A percentile compares a stretch with the other conserved stretches of the same genome.
Conservation (phyloP, 164 flowering plant genomes). For the Cinnamomum micranthum region DNA sequence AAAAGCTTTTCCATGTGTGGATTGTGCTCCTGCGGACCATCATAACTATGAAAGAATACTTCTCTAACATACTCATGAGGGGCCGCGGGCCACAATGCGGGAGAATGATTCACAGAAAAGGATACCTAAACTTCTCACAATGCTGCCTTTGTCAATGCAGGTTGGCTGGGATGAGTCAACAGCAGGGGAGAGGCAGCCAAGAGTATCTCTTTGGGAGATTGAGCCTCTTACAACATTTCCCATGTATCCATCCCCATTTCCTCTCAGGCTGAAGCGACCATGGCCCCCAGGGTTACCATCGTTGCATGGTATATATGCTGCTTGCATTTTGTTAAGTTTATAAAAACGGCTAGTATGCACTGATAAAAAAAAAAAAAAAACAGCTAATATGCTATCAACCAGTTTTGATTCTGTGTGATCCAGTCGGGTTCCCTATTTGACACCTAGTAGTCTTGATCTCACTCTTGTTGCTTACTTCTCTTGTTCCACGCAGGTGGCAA, state of each 20-base stretch:
- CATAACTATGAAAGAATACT: too few species aligned
- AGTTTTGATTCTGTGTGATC: background rate
- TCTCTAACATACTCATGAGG: too few species aligned
- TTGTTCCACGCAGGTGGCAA: slow-evolving; percentile 42
- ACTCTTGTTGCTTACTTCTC: background rate
- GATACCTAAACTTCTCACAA: background rate
- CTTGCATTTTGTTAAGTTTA: background rate
- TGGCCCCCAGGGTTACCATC: slow-evolving; percentile 87
- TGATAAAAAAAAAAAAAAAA: too few species aligned
- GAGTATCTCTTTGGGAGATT: slow-evolving; percentile 98
- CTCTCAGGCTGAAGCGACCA: slow-evolving; percentile 88
- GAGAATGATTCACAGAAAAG: background rate
- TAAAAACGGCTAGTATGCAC: background rate
- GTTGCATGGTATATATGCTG: slow-evolving; percentile 46
- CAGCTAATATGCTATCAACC: background rate
- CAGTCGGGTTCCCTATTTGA: background rate
- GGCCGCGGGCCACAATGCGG: too few species aligned
- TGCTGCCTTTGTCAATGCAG: slow-evolving; percentile 30
- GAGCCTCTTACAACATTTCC: slow-evolving; percentile 97
- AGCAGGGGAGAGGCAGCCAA: slow-evolving; percentile 96
- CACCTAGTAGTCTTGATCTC: background rate
- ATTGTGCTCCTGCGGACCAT: background rate
- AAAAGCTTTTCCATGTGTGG: too few species aligned
- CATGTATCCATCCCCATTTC: slow-evolving; percentile 92
- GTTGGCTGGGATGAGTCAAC: slow-evolving; percentile 99